Conservation (phyloP, 2,329 filamentous ascomycete species). For the Scedosporium aurantiacum region DNA sequence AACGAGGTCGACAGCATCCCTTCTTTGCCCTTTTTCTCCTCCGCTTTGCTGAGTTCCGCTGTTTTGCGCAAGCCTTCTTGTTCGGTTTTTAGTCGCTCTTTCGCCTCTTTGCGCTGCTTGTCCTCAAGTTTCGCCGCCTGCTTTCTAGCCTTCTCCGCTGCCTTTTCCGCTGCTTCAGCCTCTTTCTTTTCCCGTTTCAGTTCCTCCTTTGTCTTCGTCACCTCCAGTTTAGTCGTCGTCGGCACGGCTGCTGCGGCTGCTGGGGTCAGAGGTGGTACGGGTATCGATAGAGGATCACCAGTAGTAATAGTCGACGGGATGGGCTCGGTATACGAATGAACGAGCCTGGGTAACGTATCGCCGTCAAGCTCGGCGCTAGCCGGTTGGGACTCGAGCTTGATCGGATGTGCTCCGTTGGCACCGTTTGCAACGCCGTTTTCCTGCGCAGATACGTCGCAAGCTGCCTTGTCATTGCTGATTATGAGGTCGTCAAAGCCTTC, state of each 20-base stretch:
- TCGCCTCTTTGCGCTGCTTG: conserved; percentile 36
- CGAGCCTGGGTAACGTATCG: conserved; percentile 46
- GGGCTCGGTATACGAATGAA: conserved; percentile 57
- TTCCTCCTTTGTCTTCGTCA: conserved; percentile 42
- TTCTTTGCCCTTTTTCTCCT: conserved; percentile 34
- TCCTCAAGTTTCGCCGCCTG: conserved; percentile 32
- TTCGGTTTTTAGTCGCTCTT: conserved; percentile 36
- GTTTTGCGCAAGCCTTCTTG: conserved; percentile 6
- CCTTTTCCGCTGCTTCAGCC: conserved; percentile 41
- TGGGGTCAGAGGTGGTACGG: conserved; percentile 11
- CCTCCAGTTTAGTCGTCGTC: conserved; percentile 7
- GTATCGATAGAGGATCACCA: conserved; percentile 3
- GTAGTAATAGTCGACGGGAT: conserved; percentile 10
- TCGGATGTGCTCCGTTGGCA: conserved; percentile 1
- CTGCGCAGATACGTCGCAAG: conserved; percentile 39
- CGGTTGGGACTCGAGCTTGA: conserved; percentile 3
- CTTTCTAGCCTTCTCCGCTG: conserved; percentile 45
- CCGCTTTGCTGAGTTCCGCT: conserved; percentile 20
- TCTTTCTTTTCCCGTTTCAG: conserved; percentile 62
- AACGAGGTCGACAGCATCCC: conserved; percentile 8
- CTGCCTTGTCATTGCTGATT: conserved; percentile 44
- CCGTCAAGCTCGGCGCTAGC: conserved; percentile 29
- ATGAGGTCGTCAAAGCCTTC: conserved; percentile 58
- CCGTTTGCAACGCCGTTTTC: conserved; percentile 24
- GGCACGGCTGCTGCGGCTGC: not conserved